Evolutionary conservation across 371 early-diverging fungal genomes (phyloP), one percentile per base, ranked within the genome.

Genomic region (Mortierella sp.): DNA sequence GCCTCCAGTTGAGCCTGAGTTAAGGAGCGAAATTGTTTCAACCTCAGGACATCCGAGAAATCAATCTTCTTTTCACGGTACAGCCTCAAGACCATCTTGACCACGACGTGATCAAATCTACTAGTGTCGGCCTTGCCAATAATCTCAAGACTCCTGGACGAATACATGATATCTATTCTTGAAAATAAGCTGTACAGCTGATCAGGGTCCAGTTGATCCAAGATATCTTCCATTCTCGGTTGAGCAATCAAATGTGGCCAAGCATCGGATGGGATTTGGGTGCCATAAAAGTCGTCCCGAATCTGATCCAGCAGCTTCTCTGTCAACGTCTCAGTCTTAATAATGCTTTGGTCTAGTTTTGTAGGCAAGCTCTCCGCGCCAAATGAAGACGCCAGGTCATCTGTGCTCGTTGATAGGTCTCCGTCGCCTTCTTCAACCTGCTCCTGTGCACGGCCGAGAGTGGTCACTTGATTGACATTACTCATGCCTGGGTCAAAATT

Each of bases 81-180:
- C 24, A 81, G 63, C 16, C 81, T 51, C 51, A 70, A 8, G 20
- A 81, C 28, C 1, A 63, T 54, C 58, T 73, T 72, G 49, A 81
- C 71, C 16, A 76, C 39, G 28, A 76, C 62, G 8, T 58, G 65
- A 28, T 81, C 81, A 30, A 72, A 58, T n/a, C 57, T 66, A 2
- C 66, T 72, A 1, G 66, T 22, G 28, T 81, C 81, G 0, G 81
- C 76, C 54, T 51, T 62, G 24, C 61, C 67, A 3, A 81, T 30
- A 51, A 81, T 69, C 61, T 81, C 76, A 11, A 81, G 72, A 64
- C 81, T 81, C 35, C 40, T 61, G 9, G 81, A 45, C 1, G 81
- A 81, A 28, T 66, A 72, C 18, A 10, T 24, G 39, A 69, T 39
- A 37, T 62, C 59, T 26, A 76, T 35, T 0, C 14, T 39, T 1